These are phyloP conservation scores for Trichoderma brevicompactum DNA, from an alignment of 2,329 filamentous ascomycete species.

Conservation along the genomic window DNA sequence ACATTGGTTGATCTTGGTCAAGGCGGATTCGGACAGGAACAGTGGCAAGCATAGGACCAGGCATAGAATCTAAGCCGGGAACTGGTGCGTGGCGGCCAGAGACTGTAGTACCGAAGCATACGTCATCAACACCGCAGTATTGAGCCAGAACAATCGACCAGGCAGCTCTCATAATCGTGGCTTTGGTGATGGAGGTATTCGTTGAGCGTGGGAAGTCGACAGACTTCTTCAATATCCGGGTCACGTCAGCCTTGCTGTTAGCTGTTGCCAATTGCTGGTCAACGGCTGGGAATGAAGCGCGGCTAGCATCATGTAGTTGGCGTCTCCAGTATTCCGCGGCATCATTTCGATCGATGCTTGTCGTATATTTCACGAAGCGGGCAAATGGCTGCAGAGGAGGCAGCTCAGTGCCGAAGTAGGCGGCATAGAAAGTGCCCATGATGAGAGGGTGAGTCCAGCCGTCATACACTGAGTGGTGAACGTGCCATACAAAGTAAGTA, in stretches of 20 bases:
- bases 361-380: constrained; percentile 24
- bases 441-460: constrained; percentile 18
- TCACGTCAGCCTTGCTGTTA: background rate
- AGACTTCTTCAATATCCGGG: background rate
- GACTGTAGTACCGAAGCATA: constrained; percentile 34
- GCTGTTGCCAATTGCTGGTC: background rate
- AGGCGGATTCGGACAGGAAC: constrained; percentile 23
- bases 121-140: constrained; percentile 24
- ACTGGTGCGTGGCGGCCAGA: constrained; percentile 30
- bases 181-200: constrained; percentile 28
- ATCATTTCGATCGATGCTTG: constrained; percentile 9
- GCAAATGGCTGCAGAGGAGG: constrained; percentile 27
- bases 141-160: constrained; percentile 33
- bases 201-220: constrained; percentile 8
- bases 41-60: constrained; percentile 26
- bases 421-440: constrained; percentile 7
- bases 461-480: constrained; percentile 26
- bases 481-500: constrained; percentile 19
- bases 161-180: constrained; percentile 32
- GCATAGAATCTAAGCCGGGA: constrained; percentile 24
- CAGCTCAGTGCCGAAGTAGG: constrained; percentile 30
- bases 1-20: constrained; percentile 20
- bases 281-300: constrained; percentile 30
- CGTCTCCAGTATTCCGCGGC: constrained; percentile 23
- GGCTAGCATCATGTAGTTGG: constrained; percentile 12